Conservation (phyloP, 192 early-diverging fungal species). For the Coemansia brasiliensis region DNA sequence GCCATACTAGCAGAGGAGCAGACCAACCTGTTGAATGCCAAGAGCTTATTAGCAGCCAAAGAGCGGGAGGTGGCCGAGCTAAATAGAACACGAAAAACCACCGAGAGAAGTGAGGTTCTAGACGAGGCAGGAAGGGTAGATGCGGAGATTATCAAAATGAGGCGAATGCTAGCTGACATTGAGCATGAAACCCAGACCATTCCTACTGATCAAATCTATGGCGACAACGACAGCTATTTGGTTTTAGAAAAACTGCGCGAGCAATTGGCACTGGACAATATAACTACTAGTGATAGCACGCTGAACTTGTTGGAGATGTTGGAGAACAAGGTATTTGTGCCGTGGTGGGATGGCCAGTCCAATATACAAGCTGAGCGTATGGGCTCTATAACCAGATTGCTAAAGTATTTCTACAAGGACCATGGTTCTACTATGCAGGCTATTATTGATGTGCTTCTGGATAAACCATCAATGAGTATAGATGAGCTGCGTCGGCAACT, state of each 20-base stretch:
- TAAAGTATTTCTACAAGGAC: conserved; percentile 53
- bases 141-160: conserved; percentile 43
- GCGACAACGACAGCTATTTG: conserved; percentile 29
- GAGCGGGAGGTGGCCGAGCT: conserved; percentile 51
- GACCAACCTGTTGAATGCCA: conserved; percentile 43
- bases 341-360: conserved; percentile 46
- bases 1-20: conserved; percentile 33
- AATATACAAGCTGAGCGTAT: conserved; percentile 31
- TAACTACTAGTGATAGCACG: conserved; percentile 13
- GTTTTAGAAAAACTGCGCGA: conserved; percentile 40
- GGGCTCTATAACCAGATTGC: conserved; percentile 27
- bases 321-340: conserved; percentile 48
- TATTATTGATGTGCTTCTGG: conserved; percentile 37
- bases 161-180: conserved; percentile 33
- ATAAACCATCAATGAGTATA: conserved; percentile 41
- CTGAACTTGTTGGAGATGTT: conserved; percentile 31
- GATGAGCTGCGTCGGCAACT: conserved; percentile 44
- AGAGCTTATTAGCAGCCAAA: conserved; percentile 41
- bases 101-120: conserved; percentile 19
- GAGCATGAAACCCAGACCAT: conserved; percentile 39
- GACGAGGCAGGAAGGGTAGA: conserved; percentile 40
- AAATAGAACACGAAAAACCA: conserved; percentile 18
- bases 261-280: conserved; percentile 13
- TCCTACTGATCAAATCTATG: conserved; percentile 32
- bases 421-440: conserved; percentile 52